Percentiles rank a stretch among this genome's conserved stretches.
Evolutionary conservation across 768 basidiomycete genomes (phyloP).

Genomic region (Phylloporus sp.): DNA sequence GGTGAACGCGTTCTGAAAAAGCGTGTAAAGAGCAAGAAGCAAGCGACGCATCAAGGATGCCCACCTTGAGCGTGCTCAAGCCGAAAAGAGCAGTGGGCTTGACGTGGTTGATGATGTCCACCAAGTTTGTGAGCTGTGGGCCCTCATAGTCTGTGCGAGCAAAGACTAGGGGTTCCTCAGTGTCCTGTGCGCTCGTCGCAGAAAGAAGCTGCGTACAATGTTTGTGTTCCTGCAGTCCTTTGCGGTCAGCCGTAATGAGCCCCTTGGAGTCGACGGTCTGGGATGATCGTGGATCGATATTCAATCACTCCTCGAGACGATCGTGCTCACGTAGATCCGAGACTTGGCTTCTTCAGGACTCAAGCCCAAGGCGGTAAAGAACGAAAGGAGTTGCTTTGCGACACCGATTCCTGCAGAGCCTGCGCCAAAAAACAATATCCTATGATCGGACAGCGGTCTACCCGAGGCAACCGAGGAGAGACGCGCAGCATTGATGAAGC

Average conservation of each 20-base stretch:
- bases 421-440: constrained; percentile 54
- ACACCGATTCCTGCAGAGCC: constrained; percentile 53
- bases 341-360: constrained; percentile 60
- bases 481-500: constrained; percentile 68
- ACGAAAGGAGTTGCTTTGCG: constrained; percentile 45
- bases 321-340: constrained; percentile 55
- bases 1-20: constrained; percentile 49
- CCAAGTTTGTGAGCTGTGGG: constrained; percentile 52
- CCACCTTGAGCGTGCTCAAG: constrained; percentile 51
- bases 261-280: constrained; percentile 77
- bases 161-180: constrained; percentile 43
- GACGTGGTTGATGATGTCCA: constrained; percentile 65
- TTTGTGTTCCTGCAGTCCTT: constrained; percentile 69
- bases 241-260: constrained; percentile 63
- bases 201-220: constrained; percentile 40
- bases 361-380: constrained; percentile 51
- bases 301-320: not conserved
- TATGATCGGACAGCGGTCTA: constrained; percentile 42
- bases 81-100: constrained; percentile 76
- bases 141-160: constrained; percentile 67
- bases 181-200: not conserved
- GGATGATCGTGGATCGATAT: not conserved
- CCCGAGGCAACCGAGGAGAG: constrained; percentile 47
- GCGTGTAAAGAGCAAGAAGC: not conserved
- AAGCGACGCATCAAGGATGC: not conserved